Base-by-base conservation (phyloP, 202 grass and related monocot genomes). In the Dendrocalamus latiflorus region DNA sequence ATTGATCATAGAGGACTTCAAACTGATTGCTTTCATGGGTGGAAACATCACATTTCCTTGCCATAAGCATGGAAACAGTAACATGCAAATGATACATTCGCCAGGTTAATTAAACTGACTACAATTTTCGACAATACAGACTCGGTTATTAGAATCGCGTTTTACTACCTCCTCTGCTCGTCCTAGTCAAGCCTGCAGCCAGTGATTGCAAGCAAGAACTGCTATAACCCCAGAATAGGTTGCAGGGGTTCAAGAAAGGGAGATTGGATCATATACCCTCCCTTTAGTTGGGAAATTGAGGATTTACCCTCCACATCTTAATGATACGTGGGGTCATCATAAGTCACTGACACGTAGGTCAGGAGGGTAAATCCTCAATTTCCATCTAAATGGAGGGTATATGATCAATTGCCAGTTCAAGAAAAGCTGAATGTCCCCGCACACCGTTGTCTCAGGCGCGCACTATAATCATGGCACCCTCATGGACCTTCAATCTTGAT, bases 401-500 rank as follows among this genome's bases (percentile, higher is more conserved):
- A n/a, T n/a, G n/a, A n/a, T n/a, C n/a, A n/a, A n/a, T n/a, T n/a
- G n/a, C n/a, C n/a, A n/a, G 47, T 76, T 59, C 24, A 65, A 25
- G 55, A 34, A 84, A 80, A 80, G 43, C 18, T 9, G 61, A 84
- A 30, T 58, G 50, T 47, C 75, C 74, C 41, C 4, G 5, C 8
- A 18, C 21, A 41, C 21, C 0, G 1, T 21, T 24, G 42, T 44
- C 70, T 89, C 16, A 0, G 15, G 71, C 1, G 2, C 72, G 1
- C 12, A 13, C 6, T 37, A n/a, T 47, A 41, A 49, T 5, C 17
- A 10, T 6, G 0, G 4, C 47, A 14, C 47, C 5, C 57, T 93
- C 72, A 94, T 20, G 88, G 86, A 75, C 83, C 81, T 69, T 89
- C 88, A 25, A 95, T 88, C 5, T 85, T 84, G 36, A 93, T 82